Base-by-base conservation (phyloP, 2,329 filamentous ascomycete species). In the Claviceps purpurea region DNA sequence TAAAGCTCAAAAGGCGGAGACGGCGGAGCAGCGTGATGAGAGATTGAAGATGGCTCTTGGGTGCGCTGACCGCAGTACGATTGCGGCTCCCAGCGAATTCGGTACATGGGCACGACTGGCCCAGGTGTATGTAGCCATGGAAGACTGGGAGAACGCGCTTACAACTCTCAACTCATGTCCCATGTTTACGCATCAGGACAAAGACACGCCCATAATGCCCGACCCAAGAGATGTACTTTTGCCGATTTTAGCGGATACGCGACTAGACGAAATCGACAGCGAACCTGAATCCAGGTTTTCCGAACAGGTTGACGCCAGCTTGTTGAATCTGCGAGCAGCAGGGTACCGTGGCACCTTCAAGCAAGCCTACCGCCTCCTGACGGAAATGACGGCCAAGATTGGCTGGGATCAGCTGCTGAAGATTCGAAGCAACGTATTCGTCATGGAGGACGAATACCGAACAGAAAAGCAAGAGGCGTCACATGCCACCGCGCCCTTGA, bases 151-250 rank as follows among this genome's bases (percentile, higher is more conserved):
- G 64, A 82, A 97, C 59, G 93, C 93, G 0, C 77, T 98, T 24
- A 83, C 95, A 5, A 97, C 93, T 4, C 77, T 98, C 50, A 98
- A 98, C 70, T 98, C 93, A 18, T 98, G 93, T 67, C 93, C 93
- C 8, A 98, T 98, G 93, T 98, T 98, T 68, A 98, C 93, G 6
- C 97, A 98, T 68, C 93, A 97, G 68, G 93, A 98, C 69, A 97
- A 96, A 68, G 93, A 98, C 65, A 85, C 89, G 5, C 93, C 93
- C 3, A 72, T 93, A 54, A 91, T 97, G 85, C 93, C 93, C 1
- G 89, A 95, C 63, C 90, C 93, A 0, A 85, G 86, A 60, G 87
- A 89, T 52, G 86, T 97, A 43, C 82, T 87, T 59, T 78, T 98
- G 14, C 93, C 93, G 0, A 87, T 91, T 16, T 76, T 97, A 50